Base-by-base conservation (phyloP, 352 stramenopile species). In the Salisapilia sapeloensis region DNA sequence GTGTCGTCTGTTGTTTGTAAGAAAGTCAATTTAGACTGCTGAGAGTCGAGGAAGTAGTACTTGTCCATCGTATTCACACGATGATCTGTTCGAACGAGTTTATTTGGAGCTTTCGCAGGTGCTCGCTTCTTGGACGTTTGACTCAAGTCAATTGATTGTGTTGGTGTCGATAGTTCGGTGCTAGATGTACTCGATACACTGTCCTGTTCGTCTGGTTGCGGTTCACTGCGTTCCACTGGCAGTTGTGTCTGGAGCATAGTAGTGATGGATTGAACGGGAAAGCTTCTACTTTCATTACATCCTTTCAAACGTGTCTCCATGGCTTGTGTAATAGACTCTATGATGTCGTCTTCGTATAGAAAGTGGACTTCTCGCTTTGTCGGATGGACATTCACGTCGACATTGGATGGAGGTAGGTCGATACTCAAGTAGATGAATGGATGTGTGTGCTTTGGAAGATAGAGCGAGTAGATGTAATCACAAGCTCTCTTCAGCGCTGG, bases 321-420 rank as follows among this genome's bases (percentile, higher is more conserved):
- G n/a, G 89, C 60, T 24, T 74, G 56, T n/a, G 50, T 63, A 4
- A 89, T 62, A 4, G 69, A 57, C 21, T 85, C 59, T 36, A 95
- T 72, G 23, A 98, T 71, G 37, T 89, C 62, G 62, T 98, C 89
- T 51, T 97, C 82, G 52, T 96, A 77, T 15, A 98, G 55, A 28
- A 98, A 95, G 27, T 95, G 76, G 0, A 99, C 61, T 46, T 99
- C 93, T 55, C 72, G 60, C 63, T 99, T 99, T 11, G 93, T 98
- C 10, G 96, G 96, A 52, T 99, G 95, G 2, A 99, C 90, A 50
- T 99, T 99, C 14, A 99, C 96, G 59, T 99, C 96, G 2, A 99
- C 59, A 43, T 97, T 86, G 16, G 62, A 52, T 5, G 81, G 58
- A 2, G 92, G 92, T 14, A 99, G 72, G 31, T 86, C 53, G 19